Percentiles rank a stretch among this genome's conserved stretches.
These are phyloP conservation scores for Myxozyma geophila DNA, from an alignment of 805 yeast species.

Conservation along the genomic window DNA sequence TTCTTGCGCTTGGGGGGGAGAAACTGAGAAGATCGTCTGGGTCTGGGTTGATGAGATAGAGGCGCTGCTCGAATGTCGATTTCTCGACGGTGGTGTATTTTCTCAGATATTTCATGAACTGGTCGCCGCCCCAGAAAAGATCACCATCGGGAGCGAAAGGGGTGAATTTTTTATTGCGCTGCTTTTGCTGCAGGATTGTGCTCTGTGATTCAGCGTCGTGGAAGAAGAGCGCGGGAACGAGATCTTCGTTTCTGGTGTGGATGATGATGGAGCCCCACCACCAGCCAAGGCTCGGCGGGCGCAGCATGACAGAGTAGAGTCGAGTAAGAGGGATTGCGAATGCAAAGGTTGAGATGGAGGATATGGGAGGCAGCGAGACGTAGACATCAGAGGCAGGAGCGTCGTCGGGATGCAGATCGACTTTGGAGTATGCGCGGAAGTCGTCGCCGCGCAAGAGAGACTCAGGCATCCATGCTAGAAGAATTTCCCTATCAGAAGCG, in stretches of 20 bases:
- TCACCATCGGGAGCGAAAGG: conserved; percentile 61
- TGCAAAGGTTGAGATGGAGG: conserved; percentile 64
- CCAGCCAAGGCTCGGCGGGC: conserved; percentile 84
- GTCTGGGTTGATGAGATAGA: conserved; percentile 79
- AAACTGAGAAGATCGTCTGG: conserved; percentile 66
- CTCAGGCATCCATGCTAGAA: conserved; percentile 70
- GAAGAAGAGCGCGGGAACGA: conserved; percentile 83
- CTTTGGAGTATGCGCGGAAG: conserved; percentile 52
- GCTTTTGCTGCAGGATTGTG: conserved; percentile 63
- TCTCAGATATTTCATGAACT: conserved; percentile 63
- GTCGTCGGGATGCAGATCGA: conserved; percentile 52
- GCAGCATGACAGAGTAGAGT: conserved; percentile 77
- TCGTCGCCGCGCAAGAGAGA: conserved; percentile 54
- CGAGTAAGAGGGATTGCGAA: conserved; percentile 65
- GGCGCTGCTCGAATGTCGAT: conserved; percentile 71
- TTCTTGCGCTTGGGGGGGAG: conserved; percentile 51
- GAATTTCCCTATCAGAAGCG: conserved; percentile 55
- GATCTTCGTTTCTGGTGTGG: conserved; percentile 64
- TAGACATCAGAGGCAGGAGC: conserved; percentile 40
- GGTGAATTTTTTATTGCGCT: conserved; percentile 67
- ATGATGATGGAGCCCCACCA: conserved; percentile 90
- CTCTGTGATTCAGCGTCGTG: conserved; percentile 88
- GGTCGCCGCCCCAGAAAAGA: conserved; percentile 90
- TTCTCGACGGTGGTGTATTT: conserved; percentile 64
- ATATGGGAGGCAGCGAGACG: conserved; percentile 58